Evolutionary conservation across 257 asterid genomes (phyloP), one percentile per base, ranked within the genome.

Genomic region (Gardenia jasminoides): DNA sequence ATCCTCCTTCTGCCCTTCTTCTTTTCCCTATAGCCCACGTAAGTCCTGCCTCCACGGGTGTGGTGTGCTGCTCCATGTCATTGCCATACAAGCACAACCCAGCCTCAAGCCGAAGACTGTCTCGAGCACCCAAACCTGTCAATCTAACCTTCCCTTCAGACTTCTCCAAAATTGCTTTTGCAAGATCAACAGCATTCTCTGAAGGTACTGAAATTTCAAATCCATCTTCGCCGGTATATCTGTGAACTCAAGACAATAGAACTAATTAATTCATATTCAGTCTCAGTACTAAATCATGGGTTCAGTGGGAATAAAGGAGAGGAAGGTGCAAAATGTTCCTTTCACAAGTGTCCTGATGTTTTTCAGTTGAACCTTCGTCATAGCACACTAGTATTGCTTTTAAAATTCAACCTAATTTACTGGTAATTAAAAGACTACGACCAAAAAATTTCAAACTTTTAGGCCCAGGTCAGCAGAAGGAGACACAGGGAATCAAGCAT

Each of bases 151-250:
- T 96, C 50, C 96, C 97, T 87, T 91, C 96, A 8, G 99, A 96
- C 85, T 92, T 93, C 61, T 96, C 97, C 54, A 96, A 89, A 72
- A 93, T 88, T 77, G 99, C 96, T 85, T 96, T 96, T 28, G 98
- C 95, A 10, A 96, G 96, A 82, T 92, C 99, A 58, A 92, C 89
- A 28, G 98, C 98, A 33, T 90, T 78, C 85, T 93, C 98, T 28
- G 93, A 89, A 52, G 99, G 98, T 52, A 93, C 97, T 41, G 99
- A 96, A 56, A 96, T 93, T 86, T 96, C 99, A 66, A 96, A 96
- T 73, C 99, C 99, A 81, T 96, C 99, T 89, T 96, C 99, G 44
- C 99, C 98, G 0, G 98, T 96, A 80, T 93, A 96, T 91, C 99
- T 96, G 91, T 72, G 73, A 82, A 85, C 75, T 80, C 83, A 61